Evolutionary conservation across 2,329 filamentous ascomycete genomes (phyloP).

Genomic region (Xylaria hypoxylon): DNA sequence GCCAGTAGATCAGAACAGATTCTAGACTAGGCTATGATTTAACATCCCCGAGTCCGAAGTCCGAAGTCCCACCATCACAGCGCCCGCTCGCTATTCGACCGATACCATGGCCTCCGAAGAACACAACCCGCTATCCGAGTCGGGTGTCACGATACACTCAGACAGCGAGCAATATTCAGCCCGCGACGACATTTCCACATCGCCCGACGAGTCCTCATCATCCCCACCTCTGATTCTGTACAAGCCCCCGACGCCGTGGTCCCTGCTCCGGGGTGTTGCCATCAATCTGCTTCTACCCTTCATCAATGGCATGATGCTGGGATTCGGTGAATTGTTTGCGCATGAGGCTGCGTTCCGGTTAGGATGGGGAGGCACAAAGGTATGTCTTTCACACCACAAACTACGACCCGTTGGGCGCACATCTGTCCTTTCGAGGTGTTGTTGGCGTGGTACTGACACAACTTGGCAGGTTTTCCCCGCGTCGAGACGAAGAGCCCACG

Average conservation of each 20-base stretch:
- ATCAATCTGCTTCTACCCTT: constrained; percentile 98
- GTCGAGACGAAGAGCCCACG: constrained; percentile 70
- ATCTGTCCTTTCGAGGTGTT: neutral
- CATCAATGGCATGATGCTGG: constrained; percentile 97
- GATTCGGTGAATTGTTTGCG: constrained; percentile 95
- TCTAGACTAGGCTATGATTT: constrained; percentile 13
- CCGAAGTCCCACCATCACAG: neutral
- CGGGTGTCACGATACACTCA: constrained; percentile 80
- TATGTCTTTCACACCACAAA: constrained; percentile 57
- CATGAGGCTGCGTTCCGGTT: constrained; percentile 94
- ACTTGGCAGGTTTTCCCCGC: constrained; percentile 65
- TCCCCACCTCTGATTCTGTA: constrained; percentile 84
- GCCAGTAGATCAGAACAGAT: neutral
- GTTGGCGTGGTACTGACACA: constrained; percentile 15
- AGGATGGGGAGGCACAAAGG: constrained; percentile 95
- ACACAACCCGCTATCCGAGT: constrained; percentile 71
- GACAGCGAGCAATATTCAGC: constrained; percentile 86
- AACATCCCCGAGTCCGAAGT: neutral
- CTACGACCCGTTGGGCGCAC: neutral
- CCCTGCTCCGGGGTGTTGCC: constrained; percentile 84
- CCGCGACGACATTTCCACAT: constrained; percentile 70
- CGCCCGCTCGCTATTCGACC: constrained; percentile 10
- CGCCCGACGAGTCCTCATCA: constrained; percentile 70
- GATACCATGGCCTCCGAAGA: constrained; percentile 65
- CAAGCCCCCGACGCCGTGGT: constrained; percentile 87